Evolutionary conservation across 116 monocot species (phyloP), one percentile per base, ranked within the genome.

Genomic region (Zostera marina): DNA sequence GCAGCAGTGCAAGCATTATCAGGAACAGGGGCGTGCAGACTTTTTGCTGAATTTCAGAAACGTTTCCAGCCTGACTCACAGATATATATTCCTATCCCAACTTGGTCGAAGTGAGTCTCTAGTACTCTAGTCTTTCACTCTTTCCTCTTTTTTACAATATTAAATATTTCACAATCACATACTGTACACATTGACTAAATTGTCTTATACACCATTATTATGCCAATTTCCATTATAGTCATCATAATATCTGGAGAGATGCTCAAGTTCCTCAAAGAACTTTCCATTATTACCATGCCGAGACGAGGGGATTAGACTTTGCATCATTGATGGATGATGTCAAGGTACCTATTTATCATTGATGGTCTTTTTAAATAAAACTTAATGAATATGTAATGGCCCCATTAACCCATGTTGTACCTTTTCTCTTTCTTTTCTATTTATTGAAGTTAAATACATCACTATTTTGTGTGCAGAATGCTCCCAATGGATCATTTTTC

Each of bases 241-340:
- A 98, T 69, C 96, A 98, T 73, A 98, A 98, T 44, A 89, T 98
- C 52, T 98, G 90, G 89, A 89, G 96, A 62, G 96, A 98, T 89
- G 96, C 96, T 13, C 82, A 74, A 26, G 96, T 98, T 3, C 74
- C 96, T 59, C 90, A 98, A 25, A 89, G 79, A 64, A 86, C 82
- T 54, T 89, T 73, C 65, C 85, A 73, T 43, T 98, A 98, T 25
- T 98, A 98, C 56, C 90, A 83, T 77, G 70, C 96, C 56, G 90
- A 86, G 62, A 66, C 90, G 22, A 89, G 56, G 62, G 96, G 85
- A 56, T 72, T 98, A 46, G 85, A 98, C 42, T 85, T 89, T 74
- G 73, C 96, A 17, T 68, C 80, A 64, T 26, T 98, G 66, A 78
- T 98, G 73, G 80, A 83, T 68, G 96, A 98, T 70, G 72, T 89